Base-by-base conservation (phyloP, 2,329 filamentous ascomycete genomes). In the Botrytis galanthina region DNA sequence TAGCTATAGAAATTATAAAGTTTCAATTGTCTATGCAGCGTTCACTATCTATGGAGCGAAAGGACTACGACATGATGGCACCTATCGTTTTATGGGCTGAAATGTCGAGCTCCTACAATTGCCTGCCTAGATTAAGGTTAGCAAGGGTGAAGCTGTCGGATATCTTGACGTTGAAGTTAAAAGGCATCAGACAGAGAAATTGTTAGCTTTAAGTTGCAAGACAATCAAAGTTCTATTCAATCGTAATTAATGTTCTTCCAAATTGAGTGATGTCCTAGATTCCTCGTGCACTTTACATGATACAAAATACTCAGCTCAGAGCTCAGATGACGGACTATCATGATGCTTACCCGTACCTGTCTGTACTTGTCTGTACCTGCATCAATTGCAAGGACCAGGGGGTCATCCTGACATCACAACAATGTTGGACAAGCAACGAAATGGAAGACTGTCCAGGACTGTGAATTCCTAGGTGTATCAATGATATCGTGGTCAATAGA, bases 361-460 rank as follows among this genome's bases (percentile, higher is more conserved):
- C 35, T 35, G 48, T 54, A 54, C 26, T 16, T 54, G 10, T 16
- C 37, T 61, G 70, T 72, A 72, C 70, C 46, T 67, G 61, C 70
- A 44, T 72, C 14, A 9, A 44, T 61, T 61, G 48, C 68, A 70
- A 32, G 68, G 68, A 61, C 54, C 54, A 70, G 70, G 70, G 51
- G 51, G 51, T 0, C 8, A 71, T 54, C n/a, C n/a, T 44, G 12
- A 54, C 22, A 71, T 39, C 26, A 64, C 54, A 61, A 71, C 61
- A 44, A 61, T 32, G 60, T 72, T 54, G 70, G 70, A 72, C n/a
- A 48, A 72, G 70, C 70, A 72, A 72, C 70, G n/a, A n/a, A 39
- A 39, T 29, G 44, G 32, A 54, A 29, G 37, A 48, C 12, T 62
- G 18, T 60, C 69, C n/a, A 26, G 26, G 54, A n/a, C 39, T 32